Percentiles rank a stretch among this genome's conserved stretches.
phyloP scores from a whole-genome alignment of 495 filamentous ascomycete species.

The Tirmania nivea region DNA sequence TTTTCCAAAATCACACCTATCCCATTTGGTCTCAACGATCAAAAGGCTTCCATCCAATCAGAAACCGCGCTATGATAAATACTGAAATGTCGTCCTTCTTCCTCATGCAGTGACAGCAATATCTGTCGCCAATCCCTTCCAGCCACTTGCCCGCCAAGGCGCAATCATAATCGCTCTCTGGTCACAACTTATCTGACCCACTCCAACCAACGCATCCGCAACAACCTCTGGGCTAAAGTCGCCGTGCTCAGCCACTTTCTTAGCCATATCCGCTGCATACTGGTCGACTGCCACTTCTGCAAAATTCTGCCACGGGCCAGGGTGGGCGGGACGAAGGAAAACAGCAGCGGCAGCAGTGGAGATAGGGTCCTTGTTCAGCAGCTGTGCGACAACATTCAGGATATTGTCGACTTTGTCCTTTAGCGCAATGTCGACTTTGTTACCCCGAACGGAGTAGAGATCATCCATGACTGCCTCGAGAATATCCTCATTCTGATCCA shows the following conservation, averaged over 20 bases:
- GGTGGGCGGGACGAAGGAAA: conserved; percentile 53
- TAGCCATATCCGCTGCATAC: conserved; percentile 56
- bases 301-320: conserved; percentile 57
- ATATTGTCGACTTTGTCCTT: conserved; percentile 33
- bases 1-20: too few species aligned
- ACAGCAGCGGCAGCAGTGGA: conserved; percentile 44
- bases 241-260: conserved; percentile 41
- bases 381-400: conserved; percentile 31
- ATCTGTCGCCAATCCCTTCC: conserved; percentile 28
- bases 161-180: conserved; percentile 59
- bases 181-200: conserved; percentile 45
- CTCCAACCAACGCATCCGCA: conserved; percentile 54
- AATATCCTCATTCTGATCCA: conserved; percentile 58
- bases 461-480: conserved; percentile 63
- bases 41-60: too few species aligned
- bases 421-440: not conserved
- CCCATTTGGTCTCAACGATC: too few species aligned
- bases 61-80: too few species aligned
- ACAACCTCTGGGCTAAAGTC: conserved; percentile 34
- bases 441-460: conserved; percentile 21
- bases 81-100: too few species aligned
- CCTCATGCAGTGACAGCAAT: not conserved
- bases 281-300: conserved; percentile 27
- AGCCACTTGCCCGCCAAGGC: conserved; percentile 51
- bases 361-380: conserved; percentile 23